These are phyloP conservation scores for Cryptosporidium muris DNA, from an alignment of 169 alveolate species.

Conservation along the genomic window DNA sequence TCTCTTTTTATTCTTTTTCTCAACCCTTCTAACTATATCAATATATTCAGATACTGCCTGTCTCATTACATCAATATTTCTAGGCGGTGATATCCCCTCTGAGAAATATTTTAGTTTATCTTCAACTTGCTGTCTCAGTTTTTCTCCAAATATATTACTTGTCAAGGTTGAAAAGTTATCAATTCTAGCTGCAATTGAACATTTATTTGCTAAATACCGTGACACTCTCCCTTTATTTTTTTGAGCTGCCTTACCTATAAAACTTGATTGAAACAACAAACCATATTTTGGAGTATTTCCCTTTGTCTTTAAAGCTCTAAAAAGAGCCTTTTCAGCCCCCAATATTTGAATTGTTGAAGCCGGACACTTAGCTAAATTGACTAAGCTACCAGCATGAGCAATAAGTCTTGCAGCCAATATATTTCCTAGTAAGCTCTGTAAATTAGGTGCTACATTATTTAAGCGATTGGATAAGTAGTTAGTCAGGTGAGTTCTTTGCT, in stretches of 20 bases:
- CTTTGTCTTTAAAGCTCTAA: conserved; percentile 95
- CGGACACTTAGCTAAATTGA: conserved; percentile 94
- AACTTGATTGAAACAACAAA: conserved; percentile 93
- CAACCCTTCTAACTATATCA: conserved; percentile 61
- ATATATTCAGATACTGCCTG: conserved; percentile 78
- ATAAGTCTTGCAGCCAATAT: conserved; percentile 94
- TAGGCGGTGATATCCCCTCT: conserved; percentile 81
- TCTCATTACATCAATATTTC: conserved; percentile 88
- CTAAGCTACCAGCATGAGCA: conserved; percentile 96
- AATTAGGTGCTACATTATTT: conserved; percentile 97
- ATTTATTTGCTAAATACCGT: conserved; percentile 96
- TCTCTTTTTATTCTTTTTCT: conserved; percentile 72
- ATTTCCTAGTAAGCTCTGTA: conserved; percentile 94
- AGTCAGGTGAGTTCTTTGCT: conserved; percentile 87
- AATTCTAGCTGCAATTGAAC: conserved; percentile 97
- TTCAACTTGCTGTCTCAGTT: conserved; percentile 91
- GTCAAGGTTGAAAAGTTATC: conserved; percentile 88
- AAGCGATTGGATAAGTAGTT: conserved; percentile 90
- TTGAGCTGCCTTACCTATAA: conserved; percentile 94
- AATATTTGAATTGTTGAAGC: conserved; percentile 95
- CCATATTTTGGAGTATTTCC: conserved; percentile 99
- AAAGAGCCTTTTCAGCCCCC: conserved; percentile 98
- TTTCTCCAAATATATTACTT: conserved; percentile 90
- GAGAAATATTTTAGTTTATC: conserved; percentile 92
- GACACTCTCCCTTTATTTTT: conserved; percentile 95